Conservation (phyloP, 352 stramenopile genomes). For the Phytophthora tentaculata region DNA sequence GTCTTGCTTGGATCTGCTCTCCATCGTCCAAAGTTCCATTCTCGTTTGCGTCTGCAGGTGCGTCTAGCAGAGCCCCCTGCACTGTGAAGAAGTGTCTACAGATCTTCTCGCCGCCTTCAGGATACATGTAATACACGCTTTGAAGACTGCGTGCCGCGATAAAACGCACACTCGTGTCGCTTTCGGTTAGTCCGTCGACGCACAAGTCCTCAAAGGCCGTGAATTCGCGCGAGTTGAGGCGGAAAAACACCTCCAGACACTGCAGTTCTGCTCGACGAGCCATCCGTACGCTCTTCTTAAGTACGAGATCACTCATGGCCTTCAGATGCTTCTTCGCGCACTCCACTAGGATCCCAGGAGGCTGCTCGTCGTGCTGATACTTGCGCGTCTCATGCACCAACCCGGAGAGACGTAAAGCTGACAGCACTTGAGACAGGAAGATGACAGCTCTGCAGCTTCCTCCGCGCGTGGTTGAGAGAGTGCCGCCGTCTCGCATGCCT, state of each 20-base stretch:
- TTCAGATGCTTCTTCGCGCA: constrained; percentile 51
- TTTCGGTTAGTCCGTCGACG: constrained; percentile 56
- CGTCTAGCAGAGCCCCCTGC: constrained; percentile 36
- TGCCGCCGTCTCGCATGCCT: constrained; percentile 33
- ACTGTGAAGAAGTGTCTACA: constrained; percentile 60
- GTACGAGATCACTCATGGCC: constrained; percentile 13
- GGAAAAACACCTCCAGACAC: constrained; percentile 76
- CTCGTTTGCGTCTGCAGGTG: constrained; percentile 15
- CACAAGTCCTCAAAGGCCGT: constrained; percentile 56
- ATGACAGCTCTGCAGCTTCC: constrained; percentile 42
- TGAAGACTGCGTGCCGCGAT: constrained; percentile 57
- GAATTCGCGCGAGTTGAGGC: constrained; percentile 61
- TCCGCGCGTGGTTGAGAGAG: constrained; percentile 26
- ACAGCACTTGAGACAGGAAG: constrained; percentile 64
- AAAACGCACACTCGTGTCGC: constrained; percentile 61
- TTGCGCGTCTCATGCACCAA: constrained; percentile 65
- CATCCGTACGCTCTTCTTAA: constrained; percentile 35
- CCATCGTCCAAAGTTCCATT: constrained; percentile 1
- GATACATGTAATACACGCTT: constrained; percentile 85
- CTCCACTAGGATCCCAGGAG: constrained; percentile 51
- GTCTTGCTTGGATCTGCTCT: not conserved
- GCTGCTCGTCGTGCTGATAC: constrained; percentile 53
- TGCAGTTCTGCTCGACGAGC: constrained; percentile 47
- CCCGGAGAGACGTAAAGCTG: constrained; percentile 49
- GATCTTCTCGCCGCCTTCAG: constrained; percentile 62